Conservation (phyloP, 192 early-diverging fungal genomes). For the Pilaira anomala region DNA sequence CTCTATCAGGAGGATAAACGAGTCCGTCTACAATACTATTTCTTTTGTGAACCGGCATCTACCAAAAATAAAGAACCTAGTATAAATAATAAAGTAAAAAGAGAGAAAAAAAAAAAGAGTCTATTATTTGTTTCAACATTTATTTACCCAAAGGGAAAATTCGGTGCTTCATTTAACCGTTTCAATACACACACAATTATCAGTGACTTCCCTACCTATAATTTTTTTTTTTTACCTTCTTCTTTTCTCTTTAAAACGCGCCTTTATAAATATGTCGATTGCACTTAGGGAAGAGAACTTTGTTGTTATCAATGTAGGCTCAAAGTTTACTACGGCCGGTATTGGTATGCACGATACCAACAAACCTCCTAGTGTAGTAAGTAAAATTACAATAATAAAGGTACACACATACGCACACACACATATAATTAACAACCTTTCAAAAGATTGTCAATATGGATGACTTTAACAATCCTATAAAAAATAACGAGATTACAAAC, state of each 20-base stretch:
- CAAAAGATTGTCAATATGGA: slow-evolving; percentile 25
- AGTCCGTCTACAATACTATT: slow-evolving; percentile 11
- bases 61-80: background rate
- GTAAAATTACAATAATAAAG: background rate
- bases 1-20: slow-evolving; percentile 5
- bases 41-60: background rate
- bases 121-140: no score
- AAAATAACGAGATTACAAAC: slow-evolving; percentile 57
- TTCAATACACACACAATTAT: no score
- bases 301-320: slow-evolving; percentile 87
- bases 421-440: slow-evolving; percentile 12
- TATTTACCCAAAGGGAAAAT: no score
- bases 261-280: slow-evolving; percentile 38
- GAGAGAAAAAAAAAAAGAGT: background rate
- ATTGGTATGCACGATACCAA: slow-evolving; percentile 74
- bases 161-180: no score
- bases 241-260: slow-evolving; percentile 1
- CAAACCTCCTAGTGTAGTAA: slow-evolving; percentile 63
- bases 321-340: slow-evolving; percentile 72
- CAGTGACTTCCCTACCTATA: no score
- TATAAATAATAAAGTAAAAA: background rate
- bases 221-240: background rate
- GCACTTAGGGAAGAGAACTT: slow-evolving; percentile 72
- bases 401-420: no score
- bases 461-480: slow-evolving; percentile 48